A percentile compares a stretch with the other conserved stretches of the same genome.
phyloP scores from a whole-genome alignment of 805 yeast species.

The Saccharomycopsis fibuligera region DNA sequence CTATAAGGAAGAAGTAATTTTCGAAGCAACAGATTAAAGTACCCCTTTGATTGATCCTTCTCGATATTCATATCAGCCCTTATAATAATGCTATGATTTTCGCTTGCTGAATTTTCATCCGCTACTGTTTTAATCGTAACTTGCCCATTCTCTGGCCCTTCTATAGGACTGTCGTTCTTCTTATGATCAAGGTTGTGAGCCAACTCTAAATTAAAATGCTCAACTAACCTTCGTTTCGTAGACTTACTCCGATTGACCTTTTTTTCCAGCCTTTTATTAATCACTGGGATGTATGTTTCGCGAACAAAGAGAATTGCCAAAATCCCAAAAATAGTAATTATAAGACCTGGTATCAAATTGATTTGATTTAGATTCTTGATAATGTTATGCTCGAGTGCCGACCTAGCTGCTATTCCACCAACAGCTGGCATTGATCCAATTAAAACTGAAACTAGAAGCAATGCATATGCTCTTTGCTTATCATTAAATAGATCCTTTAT shows the following conservation, averaged over 20 bases:
- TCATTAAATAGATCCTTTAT: conserved; percentile 14
- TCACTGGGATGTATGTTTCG: conserved; percentile 17
- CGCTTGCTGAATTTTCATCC: neutral
- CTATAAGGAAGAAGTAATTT: conserved; percentile 9
- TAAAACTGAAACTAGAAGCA: conserved; percentile 7
- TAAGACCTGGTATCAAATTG: conserved; percentile 16
- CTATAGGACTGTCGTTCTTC: neutral
- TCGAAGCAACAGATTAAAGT: neutral
- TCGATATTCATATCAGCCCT: conserved; percentile 1
- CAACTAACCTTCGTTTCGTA: conserved; percentile 1
- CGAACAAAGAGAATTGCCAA: conserved; percentile 9
- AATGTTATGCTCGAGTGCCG: neutral
- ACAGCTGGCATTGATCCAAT: conserved; percentile 13
- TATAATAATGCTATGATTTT: neutral
- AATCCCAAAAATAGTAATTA: conserved; percentile 7
- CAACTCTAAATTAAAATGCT: neutral
- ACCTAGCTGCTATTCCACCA: conserved; percentile 11
- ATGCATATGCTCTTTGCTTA: conserved; percentile 7
- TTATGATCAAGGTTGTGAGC: neutral
- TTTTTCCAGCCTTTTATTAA: conserved; percentile 9
- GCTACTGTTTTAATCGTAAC: neutral
- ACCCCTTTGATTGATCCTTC: conserved; percentile 6
- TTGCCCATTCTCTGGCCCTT: neutral
- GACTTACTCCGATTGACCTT: conserved; percentile 7
- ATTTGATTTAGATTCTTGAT: conserved; percentile 1